Evolutionary conservation across 345 rosid species (phyloP).

Genomic region (Rubroshorea leprosula): DNA sequence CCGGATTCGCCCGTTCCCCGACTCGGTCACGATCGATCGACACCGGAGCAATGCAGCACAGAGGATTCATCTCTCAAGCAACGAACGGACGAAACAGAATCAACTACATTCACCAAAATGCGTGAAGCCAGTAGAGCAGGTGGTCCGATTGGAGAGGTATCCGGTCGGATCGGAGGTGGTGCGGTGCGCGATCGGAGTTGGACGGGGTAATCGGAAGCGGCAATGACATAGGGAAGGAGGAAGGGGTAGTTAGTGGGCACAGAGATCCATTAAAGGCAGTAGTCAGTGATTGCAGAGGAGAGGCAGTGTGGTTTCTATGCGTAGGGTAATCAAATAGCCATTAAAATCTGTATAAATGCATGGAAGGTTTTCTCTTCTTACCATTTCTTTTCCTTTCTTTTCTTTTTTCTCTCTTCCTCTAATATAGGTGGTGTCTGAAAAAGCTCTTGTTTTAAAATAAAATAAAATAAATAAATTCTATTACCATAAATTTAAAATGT

Average conservation of each 20-base stretch:
- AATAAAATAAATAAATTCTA: too few species aligned
- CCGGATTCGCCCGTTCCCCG: too few species aligned
- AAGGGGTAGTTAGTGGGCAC: not conserved
- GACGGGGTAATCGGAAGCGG: conserved; percentile 11
- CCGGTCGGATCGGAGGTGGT: conserved; percentile 17
- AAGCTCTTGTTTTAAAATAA: too few species aligned
- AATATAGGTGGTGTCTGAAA: too few species aligned
- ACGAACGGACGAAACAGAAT: too few species aligned
- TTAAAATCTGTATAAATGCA: too few species aligned
- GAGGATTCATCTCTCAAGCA: conserved; percentile 65
- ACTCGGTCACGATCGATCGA: conserved; percentile 84
- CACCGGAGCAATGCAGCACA: conserved; percentile 99
- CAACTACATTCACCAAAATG: conserved; percentile 1
- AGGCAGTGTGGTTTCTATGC: conserved; percentile 31
- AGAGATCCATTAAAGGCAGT: conserved; percentile 31
- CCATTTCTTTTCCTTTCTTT: too few species aligned
- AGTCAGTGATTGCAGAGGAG: conserved; percentile 43
- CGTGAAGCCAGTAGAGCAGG: not conserved
- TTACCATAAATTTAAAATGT: too few species aligned
- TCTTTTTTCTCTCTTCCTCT: too few species aligned
- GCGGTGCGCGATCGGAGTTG: conserved; percentile 39
- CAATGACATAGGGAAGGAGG: not conserved
- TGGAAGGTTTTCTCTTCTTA: too few species aligned
- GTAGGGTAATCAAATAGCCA: conserved; percentile 4
- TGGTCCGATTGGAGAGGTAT: conserved; percentile 6